Conservation (phyloP, 352 stramenopile genomes). For the Globisporangium emineosum region DNA sequence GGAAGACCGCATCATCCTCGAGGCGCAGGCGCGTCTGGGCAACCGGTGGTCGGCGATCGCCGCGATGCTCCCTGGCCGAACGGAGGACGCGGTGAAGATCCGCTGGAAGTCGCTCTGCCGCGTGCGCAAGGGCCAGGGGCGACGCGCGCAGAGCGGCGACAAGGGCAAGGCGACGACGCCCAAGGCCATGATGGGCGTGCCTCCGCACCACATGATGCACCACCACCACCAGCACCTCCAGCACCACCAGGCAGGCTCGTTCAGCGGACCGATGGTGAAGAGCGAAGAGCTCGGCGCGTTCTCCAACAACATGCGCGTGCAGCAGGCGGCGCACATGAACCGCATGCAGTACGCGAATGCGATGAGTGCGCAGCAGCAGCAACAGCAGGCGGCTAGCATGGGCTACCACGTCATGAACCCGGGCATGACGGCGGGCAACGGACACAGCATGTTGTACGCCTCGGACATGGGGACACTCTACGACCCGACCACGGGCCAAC, state of each 20-base stretch:
- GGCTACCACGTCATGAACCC: slow-evolving; percentile 23
- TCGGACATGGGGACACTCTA: slow-evolving; percentile 42
- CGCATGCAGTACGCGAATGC: slow-evolving; percentile 17
- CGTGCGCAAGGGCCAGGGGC: slow-evolving; percentile 62
- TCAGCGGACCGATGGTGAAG: slow-evolving; percentile 56
- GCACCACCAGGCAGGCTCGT: slow-evolving; percentile 18
- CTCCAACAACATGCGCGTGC: slow-evolving; percentile 33
- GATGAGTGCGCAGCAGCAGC: slow-evolving; percentile 26
- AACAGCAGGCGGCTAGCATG: slow-evolving; percentile 22
- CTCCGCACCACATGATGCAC: slow-evolving; percentile 16
- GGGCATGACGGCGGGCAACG: slow-evolving; percentile 3
- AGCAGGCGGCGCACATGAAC: slow-evolving; percentile 35
- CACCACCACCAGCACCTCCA: slow-evolving; percentile 11
- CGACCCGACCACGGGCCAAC: slow-evolving; percentile 48
- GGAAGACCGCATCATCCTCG: slow-evolving; percentile 93
- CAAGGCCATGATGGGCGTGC: slow-evolving; percentile 21
- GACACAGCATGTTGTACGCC: slow-evolving; percentile 38
- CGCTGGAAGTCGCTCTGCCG: slow-evolving; percentile 87
- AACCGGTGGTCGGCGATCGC: slow-evolving; percentile 97
- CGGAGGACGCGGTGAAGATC: slow-evolving; percentile 94
- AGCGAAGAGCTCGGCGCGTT: slow-evolving; percentile 63
- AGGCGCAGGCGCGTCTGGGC: slow-evolving; percentile 86
- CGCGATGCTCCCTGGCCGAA: slow-evolving; percentile 88
- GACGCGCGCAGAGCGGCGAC: slow-evolving; percentile 32
- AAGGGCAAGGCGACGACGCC: slow-evolving; percentile 35